Evolutionary conservation across 495 filamentous ascomycete species (phyloP), one percentile per base, ranked within the genome.

Genomic region (Thermochaetoides thermophila): DNA sequence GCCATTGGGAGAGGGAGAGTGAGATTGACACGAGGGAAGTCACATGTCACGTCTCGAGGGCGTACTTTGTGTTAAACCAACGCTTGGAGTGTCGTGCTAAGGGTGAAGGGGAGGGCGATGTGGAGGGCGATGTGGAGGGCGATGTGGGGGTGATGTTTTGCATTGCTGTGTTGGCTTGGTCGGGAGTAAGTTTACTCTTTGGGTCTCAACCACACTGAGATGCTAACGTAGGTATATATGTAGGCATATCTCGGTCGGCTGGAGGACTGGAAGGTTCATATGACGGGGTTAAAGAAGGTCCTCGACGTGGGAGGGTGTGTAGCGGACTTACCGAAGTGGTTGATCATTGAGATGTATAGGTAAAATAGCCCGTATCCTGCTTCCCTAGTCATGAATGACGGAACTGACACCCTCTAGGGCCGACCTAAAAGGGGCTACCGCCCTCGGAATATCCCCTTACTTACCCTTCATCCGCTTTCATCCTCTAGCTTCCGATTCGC

Each of bases 241-340:
- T n/a, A n/a, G n/a, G n/a, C n/a, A n/a, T n/a, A n/a, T n/a, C n/a
- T n/a, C n/a, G n/a, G n/a, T n/a, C 39, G 51, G 0, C 44, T 51
- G 18, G 48, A 51, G 11, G 45, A 55, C 29, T 55, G 51, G 51
- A 32, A 49, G 21, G 35, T 51, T 22, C 51, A 55, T 30, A 55
- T 55, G 45, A 24, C 33, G 8, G 51, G 51, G 1, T 39, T 55
- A 4, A 40, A 41, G 10, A 46, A 48, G 17, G 40, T 49, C 9
- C 35, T 55, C 11, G 45, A 49, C 20, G 19, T 51, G 7, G 34
- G 38, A 11, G 45, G 39, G n/a, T 41, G 45, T 0, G 19, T 42
- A 24, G 34, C 9, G 4, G 38, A 44, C 2, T 20, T 50, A 14
- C 39, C 35, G 15, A 34, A 44, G 7, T 32, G 31, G 29, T 22